Evolutionary conservation across 345 rosid genomes (phyloP).

Genomic region (Noccaea caerulescens): DNA sequence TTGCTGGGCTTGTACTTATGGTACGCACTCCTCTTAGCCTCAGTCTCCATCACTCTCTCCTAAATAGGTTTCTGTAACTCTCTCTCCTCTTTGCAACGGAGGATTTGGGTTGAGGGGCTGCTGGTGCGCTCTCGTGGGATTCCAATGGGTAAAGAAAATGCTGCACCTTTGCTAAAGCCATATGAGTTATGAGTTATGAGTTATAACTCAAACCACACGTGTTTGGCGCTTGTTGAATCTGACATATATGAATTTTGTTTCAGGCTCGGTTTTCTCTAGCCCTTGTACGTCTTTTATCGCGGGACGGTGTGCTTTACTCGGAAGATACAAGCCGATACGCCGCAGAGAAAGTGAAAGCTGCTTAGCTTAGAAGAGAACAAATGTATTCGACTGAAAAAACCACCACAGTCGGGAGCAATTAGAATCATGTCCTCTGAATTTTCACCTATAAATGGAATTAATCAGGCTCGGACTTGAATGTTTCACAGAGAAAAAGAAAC

Average conservation of each 20-base stretch:
- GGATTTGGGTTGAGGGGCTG: conserved; percentile 74
- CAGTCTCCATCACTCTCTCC: not conserved
- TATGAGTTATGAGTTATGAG: not conserved
- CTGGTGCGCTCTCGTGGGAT: conserved; percentile 71
- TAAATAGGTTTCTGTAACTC: conserved; percentile 8
- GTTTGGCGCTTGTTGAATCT: conserved; percentile 26
- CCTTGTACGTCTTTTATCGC: conserved; percentile 63
- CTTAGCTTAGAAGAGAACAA: conserved; percentile 32
- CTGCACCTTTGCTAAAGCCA: conserved; percentile 19
- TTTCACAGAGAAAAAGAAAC: too few species aligned
- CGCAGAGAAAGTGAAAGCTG: conserved; percentile 53
- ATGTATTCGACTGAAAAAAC: too few species aligned
- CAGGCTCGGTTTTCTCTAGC: conserved; percentile 70
- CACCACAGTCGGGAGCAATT: too few species aligned
- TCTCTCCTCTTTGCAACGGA: conserved; percentile 29
- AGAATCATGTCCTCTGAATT: too few species aligned
- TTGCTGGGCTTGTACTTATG: too few species aligned
- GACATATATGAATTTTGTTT: conserved; percentile 15
- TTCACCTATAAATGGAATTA: too few species aligned
- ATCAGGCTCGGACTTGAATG: too few species aligned
- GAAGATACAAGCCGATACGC: conserved; percentile 48
- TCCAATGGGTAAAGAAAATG: conserved; percentile 68
- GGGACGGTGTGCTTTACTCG: conserved; percentile 55
- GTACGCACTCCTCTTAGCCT: too few species aligned
- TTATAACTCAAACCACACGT: not conserved